A percentile compares a stretch with the other conserved stretches of the same genome.
Conservation (phyloP, 352 stramenopile species). For the Phytophthora citricola region DNA sequence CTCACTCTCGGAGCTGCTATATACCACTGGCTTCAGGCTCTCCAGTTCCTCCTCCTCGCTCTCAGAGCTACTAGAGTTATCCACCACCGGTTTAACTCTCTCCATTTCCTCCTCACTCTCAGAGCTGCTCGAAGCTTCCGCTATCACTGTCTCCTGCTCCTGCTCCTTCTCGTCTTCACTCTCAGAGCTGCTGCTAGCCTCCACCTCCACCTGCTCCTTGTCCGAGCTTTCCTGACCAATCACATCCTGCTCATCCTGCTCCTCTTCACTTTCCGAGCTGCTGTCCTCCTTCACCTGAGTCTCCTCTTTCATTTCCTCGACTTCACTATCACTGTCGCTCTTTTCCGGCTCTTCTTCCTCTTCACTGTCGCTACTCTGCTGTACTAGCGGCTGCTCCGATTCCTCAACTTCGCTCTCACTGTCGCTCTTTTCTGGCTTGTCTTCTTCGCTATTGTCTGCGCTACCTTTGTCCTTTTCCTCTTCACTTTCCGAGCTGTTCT, state of each 20-base stretch:
- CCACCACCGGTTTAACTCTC: not conserved
- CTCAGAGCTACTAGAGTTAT: slow-evolving; percentile 2
- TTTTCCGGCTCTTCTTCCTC: too few species aligned
- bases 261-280: slow-evolving; percentile 12
- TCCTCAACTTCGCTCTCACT: too few species aligned
- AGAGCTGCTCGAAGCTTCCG: not conserved
- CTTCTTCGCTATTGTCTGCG: too few species aligned
- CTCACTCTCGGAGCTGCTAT: not conserved
- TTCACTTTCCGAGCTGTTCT: not conserved
- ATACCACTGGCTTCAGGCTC: too few species aligned
- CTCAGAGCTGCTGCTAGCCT: not conserved
- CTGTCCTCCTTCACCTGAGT: not conserved
- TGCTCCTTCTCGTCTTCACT: slow-evolving; percentile 3
- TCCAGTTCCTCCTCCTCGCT: slow-evolving; percentile 4
- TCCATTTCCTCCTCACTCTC: slow-evolving; percentile 11
- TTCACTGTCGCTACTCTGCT: slow-evolving; percentile 1
- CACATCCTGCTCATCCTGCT: not conserved
- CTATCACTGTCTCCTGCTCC: not conserved
- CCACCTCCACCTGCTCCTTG: not conserved
- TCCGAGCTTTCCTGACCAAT: not conserved
- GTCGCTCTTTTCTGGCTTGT: too few species aligned
- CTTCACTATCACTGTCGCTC: not conserved
- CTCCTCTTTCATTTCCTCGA: slow-evolving; percentile 9
- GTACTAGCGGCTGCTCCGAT: not conserved
- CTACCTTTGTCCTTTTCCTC: not conserved